Evolutionary conservation across 129 eudicot genomes (phyloP), one percentile per base, ranked within the genome.

Genomic region (Tanacetum coccineum): DNA sequence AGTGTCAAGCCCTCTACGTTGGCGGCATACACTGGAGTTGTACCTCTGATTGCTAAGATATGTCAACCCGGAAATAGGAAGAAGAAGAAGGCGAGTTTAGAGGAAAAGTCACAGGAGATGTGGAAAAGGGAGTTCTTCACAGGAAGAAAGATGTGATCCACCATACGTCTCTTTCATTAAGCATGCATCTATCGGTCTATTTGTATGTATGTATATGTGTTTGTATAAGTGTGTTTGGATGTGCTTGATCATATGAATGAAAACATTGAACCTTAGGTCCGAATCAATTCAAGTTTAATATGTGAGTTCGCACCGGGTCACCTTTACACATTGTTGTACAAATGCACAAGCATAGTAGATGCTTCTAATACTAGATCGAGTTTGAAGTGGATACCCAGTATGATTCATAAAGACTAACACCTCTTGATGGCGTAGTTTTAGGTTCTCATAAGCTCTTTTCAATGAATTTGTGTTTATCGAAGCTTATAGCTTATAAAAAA

Each of bases 1-100:
- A 15, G 42, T 51, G 3, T 81, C 86, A 18, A 69, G 84, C 67
- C 93, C 88, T 2, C 85, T 2, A 40, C 68, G 2, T 17, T 74
- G 12, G 65, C 78, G 0, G 64, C 86, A 9, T 73, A 66, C 51
- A 59, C 80, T 0, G 89, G 92, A 19, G 59, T 81, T 62, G 64
- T 91, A 49, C 95, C 95, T 4, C 11, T 82, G 39, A 66, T 85
- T 59, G 90, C 76, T 14, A 59, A 67, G 39, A 81, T 87, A 15
- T 65, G 91, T 46, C 75, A 78, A 0, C 79, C 66, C 1, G 11
- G 64, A 73, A 64, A 73, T 3, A 12, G 25, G 51, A 73, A 65
- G 64, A 46, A 64, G 54, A 73, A 51, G 26, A 70, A 48, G 22
- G 47, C 5, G 67, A 42, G 70, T 36, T 69, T 65, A 66, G 78